Base-by-base conservation (phyloP, 1,139 yeast genomes). In the Nakaseomyces delphensis region DNA sequence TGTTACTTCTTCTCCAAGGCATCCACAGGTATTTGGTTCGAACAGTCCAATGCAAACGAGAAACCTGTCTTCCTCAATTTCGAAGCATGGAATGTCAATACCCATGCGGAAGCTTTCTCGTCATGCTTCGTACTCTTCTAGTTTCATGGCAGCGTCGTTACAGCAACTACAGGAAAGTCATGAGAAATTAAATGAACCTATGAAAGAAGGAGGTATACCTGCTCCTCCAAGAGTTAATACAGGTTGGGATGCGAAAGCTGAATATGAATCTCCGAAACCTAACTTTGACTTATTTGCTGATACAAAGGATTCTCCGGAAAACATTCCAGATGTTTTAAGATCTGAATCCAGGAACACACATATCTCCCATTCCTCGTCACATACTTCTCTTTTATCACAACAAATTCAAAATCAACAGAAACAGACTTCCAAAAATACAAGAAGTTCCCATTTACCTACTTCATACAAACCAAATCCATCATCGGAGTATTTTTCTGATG, bases 381-480 rank as follows among this genome's bases (percentile, higher is more conserved):
- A 52, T 36, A 59, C 62, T 2, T 59, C 64, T 11, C 44, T 60
- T 30, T 43, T 60, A 29, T 60, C 64, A 2, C 64, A 60, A 40
- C 64, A 60, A 41, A 38, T 59, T 19, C 62, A 58, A 37, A 53
- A 48, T 28, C 48, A 38, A 32, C 47, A 42, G 15, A 42, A 21
- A 19, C 38, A 36, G 25, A 23, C 36, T 25, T 16, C 33, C 11
- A 39, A 36, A 13, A 33, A 4, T 8, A 11, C n/a, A 8, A 16
- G 23, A 10, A 14, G 23, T 4, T 21, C 23, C 16, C 36, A 30
- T 11, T 23, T 28, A 28, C 21, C 21, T 7, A 8, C 10, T 10
- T 16, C 35, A 31, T 31, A 16, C 18, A 31, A 11, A 19, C 35
- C 16, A 14, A 6, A 16, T 7, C 8, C 4, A 4, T 9, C 21